phyloP scores from a whole-genome alignment of 495 filamentous ascomycete genomes.

The Cercophora scortea region DNA sequence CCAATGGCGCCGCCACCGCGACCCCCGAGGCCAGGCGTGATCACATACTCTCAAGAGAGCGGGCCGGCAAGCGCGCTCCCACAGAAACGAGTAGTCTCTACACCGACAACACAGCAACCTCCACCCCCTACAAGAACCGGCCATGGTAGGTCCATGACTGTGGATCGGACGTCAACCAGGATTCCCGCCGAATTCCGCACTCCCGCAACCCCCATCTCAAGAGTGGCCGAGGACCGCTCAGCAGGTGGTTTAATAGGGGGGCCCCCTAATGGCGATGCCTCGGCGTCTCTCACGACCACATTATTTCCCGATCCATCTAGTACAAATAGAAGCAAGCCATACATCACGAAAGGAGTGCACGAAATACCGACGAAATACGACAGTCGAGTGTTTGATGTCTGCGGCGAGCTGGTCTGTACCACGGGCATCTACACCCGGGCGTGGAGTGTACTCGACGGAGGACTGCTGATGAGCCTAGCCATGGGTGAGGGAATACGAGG shows the following conservation, averaged over 20 bases:
- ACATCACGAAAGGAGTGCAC: conserved; percentile 55
- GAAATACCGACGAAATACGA: conserved; percentile 84
- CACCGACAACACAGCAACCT: conserved; percentile 38
- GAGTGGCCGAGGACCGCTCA: conserved; percentile 12
- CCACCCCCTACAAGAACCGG: conserved; percentile 32
- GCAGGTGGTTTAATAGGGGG: conserved; percentile 16
- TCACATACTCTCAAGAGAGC: conserved; percentile 26
- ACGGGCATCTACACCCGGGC: conserved; percentile 75
- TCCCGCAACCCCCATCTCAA: conserved; percentile 16
- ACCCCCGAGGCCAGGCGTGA: conserved; percentile 34
- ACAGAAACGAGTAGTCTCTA: conserved; percentile 45
- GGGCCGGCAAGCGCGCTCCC: conserved; percentile 7
- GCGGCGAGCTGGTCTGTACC: conserved; percentile 80
- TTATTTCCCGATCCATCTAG: conserved; percentile 75
- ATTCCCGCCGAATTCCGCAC: conserved; percentile 26
- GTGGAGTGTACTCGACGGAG: conserved; percentile 78
- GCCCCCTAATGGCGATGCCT: conserved; percentile 11
- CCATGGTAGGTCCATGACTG: conserved; percentile 40
- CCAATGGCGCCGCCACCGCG: conserved; percentile 34
- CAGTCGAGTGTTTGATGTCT: conserved; percentile 75
- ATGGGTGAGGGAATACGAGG: conserved; percentile 75
- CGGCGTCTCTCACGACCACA: conserved; percentile 13
- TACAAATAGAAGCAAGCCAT: conserved; percentile 76
- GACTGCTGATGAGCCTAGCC: conserved; percentile 67
- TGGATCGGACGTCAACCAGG: conserved; percentile 32